These are phyloP conservation scores for Aeminium ludgeri DNA, from an alignment of 495 filamentous ascomycete species.

Conservation along the genomic window DNA sequence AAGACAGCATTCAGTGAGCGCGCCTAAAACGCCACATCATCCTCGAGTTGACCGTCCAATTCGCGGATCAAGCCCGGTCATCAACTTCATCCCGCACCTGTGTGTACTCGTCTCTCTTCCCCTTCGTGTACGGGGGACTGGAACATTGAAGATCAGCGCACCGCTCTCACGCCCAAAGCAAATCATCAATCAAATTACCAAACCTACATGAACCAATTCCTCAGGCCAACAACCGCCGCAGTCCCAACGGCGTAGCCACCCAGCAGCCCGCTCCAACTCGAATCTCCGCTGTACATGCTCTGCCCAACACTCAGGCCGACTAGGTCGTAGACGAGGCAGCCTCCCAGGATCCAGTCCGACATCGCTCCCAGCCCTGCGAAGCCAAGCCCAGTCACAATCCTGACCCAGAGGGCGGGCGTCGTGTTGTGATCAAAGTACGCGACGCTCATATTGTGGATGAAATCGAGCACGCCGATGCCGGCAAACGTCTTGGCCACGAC, in stretches of 20 bases:
- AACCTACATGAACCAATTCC: constrained; percentile 1
- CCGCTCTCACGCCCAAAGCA: no score
- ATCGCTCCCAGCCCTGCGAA: constrained; percentile 19
- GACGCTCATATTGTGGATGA: constrained; percentile 34
- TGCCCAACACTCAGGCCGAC: constrained; percentile 33
- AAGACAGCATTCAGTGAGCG: no score
- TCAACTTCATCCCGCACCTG: no score
- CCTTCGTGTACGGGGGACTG: no score
- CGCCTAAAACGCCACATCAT: no score
- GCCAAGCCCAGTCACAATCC: constrained; percentile 32
- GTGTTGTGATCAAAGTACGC: constrained; percentile 32
- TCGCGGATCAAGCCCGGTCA: no score
- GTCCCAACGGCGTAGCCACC: constrained; percentile 30
- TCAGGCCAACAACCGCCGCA: constrained; percentile 33
- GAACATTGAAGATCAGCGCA: no score
- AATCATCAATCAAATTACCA: no score
- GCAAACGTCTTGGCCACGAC: constrained; percentile 36
- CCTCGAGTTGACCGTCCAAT: no score
- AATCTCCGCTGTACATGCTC: constrained; percentile 16
- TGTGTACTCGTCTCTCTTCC: no score
- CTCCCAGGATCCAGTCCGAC: constrained; percentile 37
- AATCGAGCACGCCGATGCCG: constrained; percentile 36
- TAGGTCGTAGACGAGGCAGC: constrained; percentile 36
- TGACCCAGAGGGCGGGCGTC: constrained; percentile 26
- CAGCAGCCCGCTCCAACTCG: constrained; percentile 29